These are phyloP conservation scores for Mycena chlorophos DNA, from an alignment of 768 basidiomycete genomes.

Conservation along the genomic window DNA sequence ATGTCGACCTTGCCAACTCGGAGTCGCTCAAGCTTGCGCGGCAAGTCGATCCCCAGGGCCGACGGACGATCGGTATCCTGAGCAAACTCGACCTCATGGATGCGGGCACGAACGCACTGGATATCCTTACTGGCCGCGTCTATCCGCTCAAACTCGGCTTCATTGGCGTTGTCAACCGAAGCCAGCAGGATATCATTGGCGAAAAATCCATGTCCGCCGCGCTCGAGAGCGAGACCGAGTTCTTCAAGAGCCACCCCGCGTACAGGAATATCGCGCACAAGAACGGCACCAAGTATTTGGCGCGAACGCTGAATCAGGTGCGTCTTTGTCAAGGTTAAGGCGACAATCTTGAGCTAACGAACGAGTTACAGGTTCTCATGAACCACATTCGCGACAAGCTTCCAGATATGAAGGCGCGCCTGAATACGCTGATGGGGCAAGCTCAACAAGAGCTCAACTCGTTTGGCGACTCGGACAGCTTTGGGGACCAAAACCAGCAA, in stretches of 20 bases:
- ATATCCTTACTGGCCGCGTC: conserved; percentile 93
- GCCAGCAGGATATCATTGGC: conserved; percentile 94
- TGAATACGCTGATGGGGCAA: conserved; percentile 98
- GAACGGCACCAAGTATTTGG: conserved; percentile 94
- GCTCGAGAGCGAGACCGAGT: conserved; percentile 81
- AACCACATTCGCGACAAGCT: conserved; percentile 98
- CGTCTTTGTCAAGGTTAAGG: conserved; percentile 22
- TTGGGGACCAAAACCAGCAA: conserved; percentile 91
- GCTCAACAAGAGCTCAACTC: conserved; percentile 97
- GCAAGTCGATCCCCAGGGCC: conserved; percentile 91
- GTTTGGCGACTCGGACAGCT: conserved; percentile 90
- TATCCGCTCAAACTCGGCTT: conserved; percentile 98
- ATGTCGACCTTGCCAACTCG: conserved; percentile 98
- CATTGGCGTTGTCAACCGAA: conserved; percentile 96
- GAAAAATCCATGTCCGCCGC: conserved; percentile 87
- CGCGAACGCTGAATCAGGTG: conserved; percentile 92
- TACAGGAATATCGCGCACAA: conserved; percentile 96
- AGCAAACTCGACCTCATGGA: conserved; percentile 99
- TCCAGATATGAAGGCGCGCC: conserved; percentile 97
- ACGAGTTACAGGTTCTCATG: conserved; percentile 71
- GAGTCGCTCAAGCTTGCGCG: conserved; percentile 97
- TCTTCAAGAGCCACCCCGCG: conserved; percentile 85
- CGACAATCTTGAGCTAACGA: background rate
- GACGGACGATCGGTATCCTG: conserved; percentile 93
- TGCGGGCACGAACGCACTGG: conserved; percentile 95